These are phyloP conservation scores for Quercus ilex DNA, from an alignment of 306 rosid genomes.

Conservation along the genomic window DNA sequence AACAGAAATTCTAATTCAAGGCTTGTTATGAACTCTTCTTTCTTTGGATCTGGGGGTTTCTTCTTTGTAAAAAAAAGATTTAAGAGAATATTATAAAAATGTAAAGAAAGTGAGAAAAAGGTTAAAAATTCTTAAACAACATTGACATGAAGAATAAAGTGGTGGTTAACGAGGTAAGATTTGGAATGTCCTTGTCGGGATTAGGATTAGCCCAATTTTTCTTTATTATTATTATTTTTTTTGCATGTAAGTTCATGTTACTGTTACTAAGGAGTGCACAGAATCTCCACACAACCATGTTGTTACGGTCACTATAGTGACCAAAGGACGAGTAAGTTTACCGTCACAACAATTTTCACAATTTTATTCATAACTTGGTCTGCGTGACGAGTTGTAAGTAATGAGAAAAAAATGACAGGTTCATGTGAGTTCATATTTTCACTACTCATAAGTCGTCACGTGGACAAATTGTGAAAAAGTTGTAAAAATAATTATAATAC, in stretches of 20 bases:
- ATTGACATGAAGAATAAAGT: constrained; percentile 41
- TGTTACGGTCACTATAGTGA: neutral
- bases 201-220: too few species aligned
- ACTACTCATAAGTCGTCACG: rapidly evolving
- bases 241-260: constrained; percentile 2
- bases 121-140: constrained; percentile 14
- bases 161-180: constrained; percentile 36
- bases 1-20: neutral
- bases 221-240: too few species aligned
- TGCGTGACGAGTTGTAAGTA: too few species aligned
- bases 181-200: constrained; percentile 31
- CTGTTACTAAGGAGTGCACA: constrained; percentile 8
- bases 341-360: rapidly evolving
- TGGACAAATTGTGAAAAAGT: rapidly evolving
- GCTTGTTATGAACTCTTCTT: constrained; percentile 1
- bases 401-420: rapidly evolving
- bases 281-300: neutral
- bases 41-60: constrained; percentile 14
- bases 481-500: too few species aligned
- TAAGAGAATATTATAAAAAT: constrained; percentile 24
- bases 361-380: rapidly evolving
- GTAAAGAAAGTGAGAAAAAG: neutral
- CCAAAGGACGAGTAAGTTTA: neutral
- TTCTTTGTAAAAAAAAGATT: too few species aligned
- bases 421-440: rapidly evolving